A percentile compares a stretch with the other conserved stretches of the same genome.
These are phyloP conservation scores for Apiotrichum gracile DNA, from an alignment of 1,284 basidiomycete species.

Conservation along the genomic window DNA sequence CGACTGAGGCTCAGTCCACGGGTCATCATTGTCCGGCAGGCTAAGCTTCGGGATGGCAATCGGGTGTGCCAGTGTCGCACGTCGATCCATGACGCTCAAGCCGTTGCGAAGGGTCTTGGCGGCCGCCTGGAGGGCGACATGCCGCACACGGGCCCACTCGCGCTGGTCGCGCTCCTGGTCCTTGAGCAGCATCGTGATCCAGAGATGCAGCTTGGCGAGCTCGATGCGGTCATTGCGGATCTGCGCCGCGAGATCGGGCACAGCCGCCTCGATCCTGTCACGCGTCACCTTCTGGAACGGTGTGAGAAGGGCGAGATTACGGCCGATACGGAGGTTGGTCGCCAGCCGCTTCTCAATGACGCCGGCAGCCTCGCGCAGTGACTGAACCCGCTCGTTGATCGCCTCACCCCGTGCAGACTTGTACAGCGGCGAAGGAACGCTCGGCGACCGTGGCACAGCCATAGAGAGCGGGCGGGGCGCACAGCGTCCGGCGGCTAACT, in stretches of 20 bases:
- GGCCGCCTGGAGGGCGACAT: conserved; percentile 64
- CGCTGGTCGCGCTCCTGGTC: conserved; percentile 69
- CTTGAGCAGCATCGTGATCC: conserved; percentile 64
- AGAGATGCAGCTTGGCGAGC: conserved; percentile 63
- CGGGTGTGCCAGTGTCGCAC: conserved; percentile 16
- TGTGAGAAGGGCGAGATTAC: conserved; percentile 76
- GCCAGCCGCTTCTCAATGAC: conserved; percentile 62
- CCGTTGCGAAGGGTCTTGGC: conserved; percentile 49
- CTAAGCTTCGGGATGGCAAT: conserved; percentile 15
- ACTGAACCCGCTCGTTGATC: conserved; percentile 18
- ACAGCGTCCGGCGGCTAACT: conserved; percentile 55
- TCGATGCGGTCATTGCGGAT: conserved; percentile 66
- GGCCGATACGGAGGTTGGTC: conserved; percentile 63
- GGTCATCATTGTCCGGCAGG: conserved; percentile 3
- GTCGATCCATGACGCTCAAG: conserved; percentile 22
- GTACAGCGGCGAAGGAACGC: neutral
- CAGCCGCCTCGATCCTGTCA: conserved; percentile 60
- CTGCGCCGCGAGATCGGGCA: conserved; percentile 62
- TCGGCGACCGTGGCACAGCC: neutral
- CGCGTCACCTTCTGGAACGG: conserved; percentile 80
- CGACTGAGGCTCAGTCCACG: neutral
- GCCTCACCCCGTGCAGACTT: conserved; percentile 21
- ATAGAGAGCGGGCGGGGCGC: conserved; percentile 15
- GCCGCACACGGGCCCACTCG: conserved; percentile 62
- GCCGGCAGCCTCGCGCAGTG: conserved; percentile 54